Conservation (phyloP, 495 filamentous ascomycete genomes). For the Aspergillus sparsus region DNA sequence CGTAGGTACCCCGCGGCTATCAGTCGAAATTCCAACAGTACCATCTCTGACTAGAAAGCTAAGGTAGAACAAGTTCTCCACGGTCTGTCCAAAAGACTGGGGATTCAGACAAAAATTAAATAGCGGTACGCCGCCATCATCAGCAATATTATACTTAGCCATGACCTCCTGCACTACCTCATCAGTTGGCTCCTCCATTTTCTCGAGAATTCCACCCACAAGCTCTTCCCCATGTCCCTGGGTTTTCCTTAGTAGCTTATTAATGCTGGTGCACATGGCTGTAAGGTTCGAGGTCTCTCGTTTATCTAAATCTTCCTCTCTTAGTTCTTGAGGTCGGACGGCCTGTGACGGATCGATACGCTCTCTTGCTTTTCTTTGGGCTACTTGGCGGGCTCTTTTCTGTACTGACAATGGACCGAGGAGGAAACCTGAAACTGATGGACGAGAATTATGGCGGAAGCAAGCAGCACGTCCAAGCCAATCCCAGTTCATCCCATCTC, state of each 20-base stretch:
- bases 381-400: constrained; percentile 69
- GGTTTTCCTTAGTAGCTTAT: constrained; percentile 41
- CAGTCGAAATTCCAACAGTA: constrained; percentile 61
- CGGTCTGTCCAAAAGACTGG: constrained; percentile 85
- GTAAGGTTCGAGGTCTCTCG: constrained; percentile 75
- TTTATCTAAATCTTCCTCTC: constrained; percentile 67
- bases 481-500: constrained; percentile 84
- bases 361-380: constrained; percentile 64
- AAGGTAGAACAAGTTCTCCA: constrained; percentile 97
- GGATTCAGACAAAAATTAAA: constrained; percentile 89
- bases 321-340: constrained; percentile 72
- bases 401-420: constrained; percentile 88
- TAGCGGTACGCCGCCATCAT: constrained; percentile 68
- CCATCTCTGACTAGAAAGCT: constrained; percentile 94
- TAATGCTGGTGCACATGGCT: constrained; percentile 64
- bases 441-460: constrained; percentile 69
- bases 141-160: constrained; percentile 56
- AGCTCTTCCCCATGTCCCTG: constrained; percentile 38
- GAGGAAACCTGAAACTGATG: constrained; percentile 78
- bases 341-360: constrained; percentile 62
- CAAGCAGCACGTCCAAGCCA: constrained; percentile 76
- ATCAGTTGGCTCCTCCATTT: constrained; percentile 37
- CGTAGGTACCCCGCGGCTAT: constrained; percentile 66
- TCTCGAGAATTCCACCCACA: constrained; percentile 31
- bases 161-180: constrained; percentile 46